phyloP scores from a whole-genome alignment of 2,329 filamentous ascomycete genomes.

The Microdochium bolleyi region DNA sequence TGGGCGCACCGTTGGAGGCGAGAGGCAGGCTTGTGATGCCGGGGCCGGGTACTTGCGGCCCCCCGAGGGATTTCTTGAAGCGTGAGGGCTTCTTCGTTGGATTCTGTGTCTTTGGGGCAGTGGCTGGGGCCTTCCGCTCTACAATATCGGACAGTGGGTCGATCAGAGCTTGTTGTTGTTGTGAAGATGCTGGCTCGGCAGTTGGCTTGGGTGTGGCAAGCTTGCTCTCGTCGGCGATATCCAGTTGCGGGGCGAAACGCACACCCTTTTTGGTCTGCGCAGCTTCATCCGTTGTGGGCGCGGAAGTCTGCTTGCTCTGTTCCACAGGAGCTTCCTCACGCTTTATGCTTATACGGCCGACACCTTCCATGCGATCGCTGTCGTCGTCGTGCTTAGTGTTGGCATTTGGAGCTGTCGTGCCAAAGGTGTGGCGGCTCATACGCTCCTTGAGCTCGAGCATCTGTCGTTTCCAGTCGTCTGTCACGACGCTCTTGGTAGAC shows the following conservation, averaged over 20 bases:
- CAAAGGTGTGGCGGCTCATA: slow-evolving; percentile 32
- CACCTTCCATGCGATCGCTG: slow-evolving; percentile 25
- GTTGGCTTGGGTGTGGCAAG: slow-evolving; percentile 7
- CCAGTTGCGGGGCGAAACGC: slow-evolving; percentile 17
- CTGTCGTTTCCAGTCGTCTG: slow-evolving; percentile 66
- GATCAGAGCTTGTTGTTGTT: slow-evolving; percentile 20
- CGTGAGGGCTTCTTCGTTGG: slow-evolving; percentile 37
- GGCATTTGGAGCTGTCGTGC: slow-evolving; percentile 42
- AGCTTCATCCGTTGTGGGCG: slow-evolving; percentile 15
- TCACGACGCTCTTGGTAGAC: slow-evolving; percentile 57
- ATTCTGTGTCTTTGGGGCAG: slow-evolving; percentile 8
- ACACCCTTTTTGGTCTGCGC: slow-evolving; percentile 17
- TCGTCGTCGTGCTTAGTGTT: slow-evolving; percentile 46
- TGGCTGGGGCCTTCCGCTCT: slow-evolving; percentile 27
- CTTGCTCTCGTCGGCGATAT: slow-evolving; percentile 15
- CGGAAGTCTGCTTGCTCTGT: not conserved
- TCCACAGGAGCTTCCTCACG: slow-evolving; percentile 11
- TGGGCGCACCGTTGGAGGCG: slow-evolving; percentile 4
- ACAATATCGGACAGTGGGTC: slow-evolving; percentile 46
- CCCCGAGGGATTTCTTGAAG: slow-evolving; percentile 37
- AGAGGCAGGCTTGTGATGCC: slow-evolving; percentile 13
- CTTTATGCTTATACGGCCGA: slow-evolving; percentile 26
- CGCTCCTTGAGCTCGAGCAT: slow-evolving; percentile 83
- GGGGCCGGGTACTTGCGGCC: slow-evolving; percentile 8
- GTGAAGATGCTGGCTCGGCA: slow-evolving; percentile 6